Percentiles rank a stretch among this genome's conserved stretches.
These are phyloP conservation scores for Serendipita sp. DNA, from an alignment of 768 basidiomycete genomes.

Conservation along the genomic window DNA sequence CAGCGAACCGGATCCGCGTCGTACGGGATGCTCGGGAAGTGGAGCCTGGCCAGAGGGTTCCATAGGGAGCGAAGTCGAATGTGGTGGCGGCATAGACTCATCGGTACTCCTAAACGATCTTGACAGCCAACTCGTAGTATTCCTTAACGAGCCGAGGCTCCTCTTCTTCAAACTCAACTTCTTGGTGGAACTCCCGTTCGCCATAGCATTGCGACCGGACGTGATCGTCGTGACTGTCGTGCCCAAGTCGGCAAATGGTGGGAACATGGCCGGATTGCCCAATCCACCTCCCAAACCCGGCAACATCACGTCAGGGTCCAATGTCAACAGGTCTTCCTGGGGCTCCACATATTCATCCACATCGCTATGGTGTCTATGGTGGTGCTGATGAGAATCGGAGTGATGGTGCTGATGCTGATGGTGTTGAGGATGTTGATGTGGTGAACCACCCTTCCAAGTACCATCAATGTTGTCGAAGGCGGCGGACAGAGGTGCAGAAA, in stretches of 20 bases:
- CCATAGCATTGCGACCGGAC: neutral
- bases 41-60: too few relatives aligned
- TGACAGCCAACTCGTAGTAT: neutral
- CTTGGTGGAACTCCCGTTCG: neutral
- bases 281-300: neutral
- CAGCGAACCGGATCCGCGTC: too few relatives aligned
- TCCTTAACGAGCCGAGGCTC: neutral
- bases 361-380: neutral
- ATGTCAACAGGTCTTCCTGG: neutral
- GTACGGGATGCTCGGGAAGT: too few relatives aligned
- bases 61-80: too few relatives aligned
- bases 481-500: conserved; percentile 1
- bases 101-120: neutral
- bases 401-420: too few relatives aligned
- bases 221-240: neutral
- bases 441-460: neutral
- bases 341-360: neutral
- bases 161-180: neutral
- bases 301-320: neutral
- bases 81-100: too few relatives aligned
- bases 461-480: neutral
- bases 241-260: neutral
- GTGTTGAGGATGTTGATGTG: neutral
- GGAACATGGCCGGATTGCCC: neutral
- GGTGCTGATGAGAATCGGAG: neutral